phyloP scores from a whole-genome alignment of 1,284 basidiomycete genomes.

The Ustilago crameri region DNA sequence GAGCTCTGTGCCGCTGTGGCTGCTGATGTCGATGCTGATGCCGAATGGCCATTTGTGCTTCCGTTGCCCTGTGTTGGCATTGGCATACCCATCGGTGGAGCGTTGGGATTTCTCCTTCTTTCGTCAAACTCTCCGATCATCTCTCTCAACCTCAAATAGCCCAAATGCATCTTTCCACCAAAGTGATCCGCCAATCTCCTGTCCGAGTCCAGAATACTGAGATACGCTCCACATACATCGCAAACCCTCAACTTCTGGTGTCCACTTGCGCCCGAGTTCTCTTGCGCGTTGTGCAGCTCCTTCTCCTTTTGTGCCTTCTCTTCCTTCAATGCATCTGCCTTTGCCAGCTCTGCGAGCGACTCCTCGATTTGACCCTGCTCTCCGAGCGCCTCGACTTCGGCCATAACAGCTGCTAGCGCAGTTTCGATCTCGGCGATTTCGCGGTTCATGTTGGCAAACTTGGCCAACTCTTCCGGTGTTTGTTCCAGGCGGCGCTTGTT shows the following conservation, averaged over 20 bases:
- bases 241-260: constrained; percentile 99
- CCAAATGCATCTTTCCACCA: constrained; percentile 99
- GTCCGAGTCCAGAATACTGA: constrained; percentile 97
- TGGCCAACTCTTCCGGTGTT: constrained; percentile 98
- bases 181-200: constrained; percentile 99
- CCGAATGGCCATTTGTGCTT: constrained; percentile 12
- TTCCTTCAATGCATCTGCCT: constrained; percentile 95
- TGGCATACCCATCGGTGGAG: constrained; percentile 40
- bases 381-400: constrained; percentile 96
- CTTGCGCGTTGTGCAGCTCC: constrained; percentile 94
- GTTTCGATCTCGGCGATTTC: constrained; percentile 99
- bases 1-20: constrained; percentile 10
- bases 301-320: constrained; percentile 97
- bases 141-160: constrained; percentile 96
- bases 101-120: constrained; percentile 37
- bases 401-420: constrained; percentile 96
- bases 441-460: constrained; percentile 97
- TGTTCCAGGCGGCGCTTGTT: constrained; percentile 96
- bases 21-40: not conserved
- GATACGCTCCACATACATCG: constrained; percentile 98
- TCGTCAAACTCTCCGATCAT: constrained; percentile 79
- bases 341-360: constrained; percentile 95
- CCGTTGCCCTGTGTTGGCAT: constrained; percentile 11
- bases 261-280: constrained; percentile 96
- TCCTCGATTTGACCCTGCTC: constrained; percentile 98